Base-by-base conservation (phyloP, 2,329 filamentous ascomycete species). In the Aspergillus texensis region DNA sequence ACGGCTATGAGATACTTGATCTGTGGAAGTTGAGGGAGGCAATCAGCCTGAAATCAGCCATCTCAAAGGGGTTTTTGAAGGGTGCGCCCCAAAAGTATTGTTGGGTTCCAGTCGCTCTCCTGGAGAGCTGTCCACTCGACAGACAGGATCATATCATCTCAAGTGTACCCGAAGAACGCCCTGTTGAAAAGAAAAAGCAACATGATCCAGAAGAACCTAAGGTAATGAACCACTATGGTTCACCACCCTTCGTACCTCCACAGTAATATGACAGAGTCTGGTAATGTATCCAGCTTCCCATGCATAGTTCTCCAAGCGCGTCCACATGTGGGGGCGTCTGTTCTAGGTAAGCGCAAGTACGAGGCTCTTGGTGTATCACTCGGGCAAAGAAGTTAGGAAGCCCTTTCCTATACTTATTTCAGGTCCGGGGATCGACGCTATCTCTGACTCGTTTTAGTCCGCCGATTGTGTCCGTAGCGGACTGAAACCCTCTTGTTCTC, bases 11-110 rank as follows among this genome's bases (percentile, higher is more conserved):
- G 68, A 78, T 88, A 52, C 67, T 81, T 26, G 81, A 89, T 68
- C 79, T 90, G 0, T 90, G 89, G 69, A 82, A 87, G 73, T 80
- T 90, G 30, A 88, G 89, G 68, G 84, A 89, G 71, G 84, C 26
- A 30, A 50, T 50, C 26, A 30, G 24, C 2, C 14, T 50, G 46
- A 30, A 50, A 26, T 6, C 10, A 2, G 46, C 46, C 26, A 30
- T 32, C 26, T 26, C 46, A 16, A n/a, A 19, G 46, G 46, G 46
- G 2, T 30, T 30, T 10, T 19, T 50, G 2, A 50, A 50, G 26
- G 46, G 46, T 9, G 24, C 46, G n/a, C 46, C 46, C 12, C 46
- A 50, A 16, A 50, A 50, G 26, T 50, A 50, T 11, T 30, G 26
- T 30, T 50, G 46, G 46, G 46, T 28, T 30, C 46, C 26, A 30